Evolutionary conservation across 2,329 filamentous ascomycete species (phyloP).

Genomic region (Lecanosticta acicola): DNA sequence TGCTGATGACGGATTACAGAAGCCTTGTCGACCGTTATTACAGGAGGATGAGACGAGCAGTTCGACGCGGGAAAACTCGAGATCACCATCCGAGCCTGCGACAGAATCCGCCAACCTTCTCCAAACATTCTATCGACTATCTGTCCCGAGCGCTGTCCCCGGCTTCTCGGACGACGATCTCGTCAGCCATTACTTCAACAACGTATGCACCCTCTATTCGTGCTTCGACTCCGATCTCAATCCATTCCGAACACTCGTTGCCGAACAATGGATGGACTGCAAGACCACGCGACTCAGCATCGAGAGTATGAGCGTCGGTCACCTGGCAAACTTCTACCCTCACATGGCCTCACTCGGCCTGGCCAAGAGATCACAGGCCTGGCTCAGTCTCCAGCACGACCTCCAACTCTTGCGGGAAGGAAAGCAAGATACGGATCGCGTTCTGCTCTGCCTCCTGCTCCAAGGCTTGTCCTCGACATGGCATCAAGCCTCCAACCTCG

Average conservation of each 20-base stretch:
- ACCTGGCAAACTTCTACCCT: background rate
- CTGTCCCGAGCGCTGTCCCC: constrained; percentile 24
- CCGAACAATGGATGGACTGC: constrained; percentile 54
- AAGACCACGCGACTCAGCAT: constrained; percentile 37
- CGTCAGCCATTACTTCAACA: constrained; percentile 60
- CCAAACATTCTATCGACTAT: constrained; percentile 22
- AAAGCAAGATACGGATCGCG: constrained; percentile 42
- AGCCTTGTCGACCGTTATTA: background rate
- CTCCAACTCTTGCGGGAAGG: constrained; percentile 40
- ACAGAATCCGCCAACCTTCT: constrained; percentile 7
- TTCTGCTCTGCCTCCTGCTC: constrained; percentile 53
- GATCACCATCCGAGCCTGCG: background rate
- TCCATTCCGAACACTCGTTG: constrained; percentile 55
- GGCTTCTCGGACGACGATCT: constrained; percentile 39
- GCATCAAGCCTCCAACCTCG: constrained; percentile 53
- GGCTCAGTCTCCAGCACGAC: constrained; percentile 48
- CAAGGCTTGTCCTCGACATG: constrained; percentile 56
- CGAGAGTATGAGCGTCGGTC: background rate
- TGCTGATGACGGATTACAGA: background rate
- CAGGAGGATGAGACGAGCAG: background rate
- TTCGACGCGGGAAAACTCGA: background rate
- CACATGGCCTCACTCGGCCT: constrained; percentile 35
- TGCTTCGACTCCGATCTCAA: constrained; percentile 59
- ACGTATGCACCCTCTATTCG: constrained; percentile 58
- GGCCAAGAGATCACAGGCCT: constrained; percentile 49